Evolutionary conservation across 2,329 filamentous ascomycete species (phyloP), one percentile per base, ranked within the genome.

Genomic region (Lecanicillium sp.): DNA sequence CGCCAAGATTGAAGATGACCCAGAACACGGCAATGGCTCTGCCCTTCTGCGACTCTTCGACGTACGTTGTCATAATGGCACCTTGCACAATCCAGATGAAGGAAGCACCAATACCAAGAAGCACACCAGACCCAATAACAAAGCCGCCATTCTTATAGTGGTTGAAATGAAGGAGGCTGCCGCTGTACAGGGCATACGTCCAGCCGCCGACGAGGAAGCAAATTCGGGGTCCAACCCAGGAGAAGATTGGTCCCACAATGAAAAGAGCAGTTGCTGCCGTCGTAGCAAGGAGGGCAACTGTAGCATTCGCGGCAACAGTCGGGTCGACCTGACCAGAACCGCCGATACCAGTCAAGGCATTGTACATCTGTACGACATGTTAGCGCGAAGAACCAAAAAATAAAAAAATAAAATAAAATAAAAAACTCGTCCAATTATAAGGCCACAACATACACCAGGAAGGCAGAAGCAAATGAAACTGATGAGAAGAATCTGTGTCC

Each of bases 401-500:
- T n/a, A n/a, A n/a, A n/a, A n/a, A n/a, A n/a, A n/a, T n/a, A n/a
- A n/a, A n/a, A n/a, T n/a, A n/a, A n/a, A n/a, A n/a, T n/a, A n/a
- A n/a, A n/a, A n/a, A n/a, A n/a, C n/a, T n/a, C n/a, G n/a, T n/a
- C n/a, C n/a, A n/a, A n/a, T n/a, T n/a, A n/a, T 9, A 12, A 4
- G 20, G 13, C 17, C 5, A 17, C 9, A 4, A 58, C 65, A 36
- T 53, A 64, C 62, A 12, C 63, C 63, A 5, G 65, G 66, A 25
- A 64, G 59, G 38, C 66, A 70, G 47, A 70, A 69, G 45, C 64
- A 70, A 37, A 71, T 69, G 35, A 70, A 55, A 49, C 63, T 65
- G 41, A 70, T 69, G 35, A 70, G 53, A 3, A 65, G 18, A 34
- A 70, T 67, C 48, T 71, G 67, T 30, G 63, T 63, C 67, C 66